These are phyloP conservation scores for Cordia subcordata DNA, from an alignment of 257 asterid genomes.

Conservation along the genomic window DNA sequence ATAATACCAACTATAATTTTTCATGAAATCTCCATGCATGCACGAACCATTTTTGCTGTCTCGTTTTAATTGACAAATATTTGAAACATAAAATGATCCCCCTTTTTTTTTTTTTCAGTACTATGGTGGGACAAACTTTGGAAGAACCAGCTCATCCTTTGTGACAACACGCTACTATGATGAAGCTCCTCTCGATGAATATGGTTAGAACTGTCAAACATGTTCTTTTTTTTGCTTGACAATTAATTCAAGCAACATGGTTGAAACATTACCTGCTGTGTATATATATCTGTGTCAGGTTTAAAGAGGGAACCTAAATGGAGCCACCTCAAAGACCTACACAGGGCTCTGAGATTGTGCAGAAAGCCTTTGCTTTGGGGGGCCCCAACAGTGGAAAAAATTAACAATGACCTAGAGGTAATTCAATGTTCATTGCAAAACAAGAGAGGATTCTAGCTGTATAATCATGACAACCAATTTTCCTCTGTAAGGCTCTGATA, in stretches of 20 bases:
- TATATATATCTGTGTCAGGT: constrained; percentile 28
- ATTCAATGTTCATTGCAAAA: no score
- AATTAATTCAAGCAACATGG: no score
- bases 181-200: constrained; percentile 96
- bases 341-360: constrained; percentile 55
- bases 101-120: constrained; percentile 29
- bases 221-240: no score
- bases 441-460: no score
- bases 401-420: constrained; percentile 50
- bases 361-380: constrained; percentile 67
- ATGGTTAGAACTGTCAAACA: constrained; percentile 36
- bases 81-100: neutral
- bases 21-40: neutral
- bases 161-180: constrained; percentile 92
- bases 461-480: no score
- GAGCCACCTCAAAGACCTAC: constrained; percentile 61
- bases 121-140: constrained; percentile 90
- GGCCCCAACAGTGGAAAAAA: constrained; percentile 28
- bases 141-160: constrained; percentile 77
- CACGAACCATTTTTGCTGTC: neutral
- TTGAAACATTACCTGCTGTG: no score
- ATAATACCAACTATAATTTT: neutral
- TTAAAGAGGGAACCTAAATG: constrained; percentile 67
- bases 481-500: no score
- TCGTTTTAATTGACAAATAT: neutral